Percentiles rank a stretch among this genome's conserved stretches.
These are phyloP conservation scores for Vachellia collinsii DNA, from an alignment of 306 rosid genomes.

Conservation along the genomic window DNA sequence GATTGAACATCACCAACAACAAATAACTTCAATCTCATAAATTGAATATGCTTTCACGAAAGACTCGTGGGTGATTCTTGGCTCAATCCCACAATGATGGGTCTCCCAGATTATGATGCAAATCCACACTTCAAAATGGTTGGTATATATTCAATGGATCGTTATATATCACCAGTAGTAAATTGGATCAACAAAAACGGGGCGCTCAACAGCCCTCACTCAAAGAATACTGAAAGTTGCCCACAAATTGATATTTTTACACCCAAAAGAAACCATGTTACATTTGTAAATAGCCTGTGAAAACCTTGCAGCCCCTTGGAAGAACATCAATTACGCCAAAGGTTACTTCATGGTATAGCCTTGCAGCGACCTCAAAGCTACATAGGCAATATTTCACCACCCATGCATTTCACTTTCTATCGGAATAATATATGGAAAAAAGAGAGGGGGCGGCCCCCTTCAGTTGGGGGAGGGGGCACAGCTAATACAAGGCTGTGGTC, in stretches of 20 bases:
- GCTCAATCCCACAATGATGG: conserved; percentile 19
- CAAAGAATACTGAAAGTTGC: conserved; percentile 44
- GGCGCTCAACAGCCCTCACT: conserved; percentile 42
- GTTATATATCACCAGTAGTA: conserved; percentile 44
- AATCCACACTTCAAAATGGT: conserved; percentile 38
- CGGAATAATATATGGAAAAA: conserved; percentile 31
- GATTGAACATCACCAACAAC: conserved; percentile 8
- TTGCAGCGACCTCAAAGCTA: conserved; percentile 23
- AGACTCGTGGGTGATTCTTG: conserved; percentile 41
- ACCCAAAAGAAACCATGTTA: conserved; percentile 41
- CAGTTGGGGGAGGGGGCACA: conserved; percentile 24
- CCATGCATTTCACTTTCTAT: conserved; percentile 44
- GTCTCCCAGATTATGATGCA: conserved; percentile 23
- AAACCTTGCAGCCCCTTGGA: conserved; percentile 40
- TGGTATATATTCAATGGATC: conserved; percentile 44
- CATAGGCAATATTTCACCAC: conserved; percentile 34
- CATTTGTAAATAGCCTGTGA: conserved; percentile 36
- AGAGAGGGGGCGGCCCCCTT: not conserved
- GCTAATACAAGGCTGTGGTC: conserved; percentile 36
- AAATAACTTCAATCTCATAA: conserved; percentile 19
- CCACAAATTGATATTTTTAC: conserved; percentile 48
- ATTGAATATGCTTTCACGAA: conserved; percentile 35
- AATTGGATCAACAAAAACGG: conserved; percentile 39
- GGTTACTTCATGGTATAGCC: not conserved
- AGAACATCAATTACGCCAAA: conserved; percentile 39